Percentiles rank a stretch among this genome's conserved stretches.
These are phyloP conservation scores for Arabis hirsuta DNA, from an alignment of 345 rosid species.

Conservation along the genomic window DNA sequence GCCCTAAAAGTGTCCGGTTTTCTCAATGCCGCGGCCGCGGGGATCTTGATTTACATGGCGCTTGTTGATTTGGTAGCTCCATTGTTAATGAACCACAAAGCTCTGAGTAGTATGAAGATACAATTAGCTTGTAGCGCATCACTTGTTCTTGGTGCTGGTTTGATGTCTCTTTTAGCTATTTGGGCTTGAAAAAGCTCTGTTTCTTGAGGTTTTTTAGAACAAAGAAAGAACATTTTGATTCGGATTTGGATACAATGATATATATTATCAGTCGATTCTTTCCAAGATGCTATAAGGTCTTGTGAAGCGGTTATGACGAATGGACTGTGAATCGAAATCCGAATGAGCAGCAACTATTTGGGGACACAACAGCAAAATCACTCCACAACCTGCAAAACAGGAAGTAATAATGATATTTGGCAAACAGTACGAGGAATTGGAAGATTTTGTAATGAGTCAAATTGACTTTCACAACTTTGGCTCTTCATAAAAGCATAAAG, in stretches of 20 bases:
- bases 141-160: slow-evolving; percentile 59
- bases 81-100: slow-evolving; percentile 51
- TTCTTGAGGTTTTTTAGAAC: not conserved
- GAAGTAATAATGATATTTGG: slow-evolving; percentile 3
- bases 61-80: slow-evolving; percentile 66
- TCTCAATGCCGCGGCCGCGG: slow-evolving; percentile 61
- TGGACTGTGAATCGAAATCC: not conserved
- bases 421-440: not conserved
- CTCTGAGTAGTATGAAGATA: slow-evolving; percentile 46
- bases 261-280: not conserved
- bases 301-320: not conserved
- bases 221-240: not conserved
- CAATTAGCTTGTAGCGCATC: slow-evolving; percentile 40
- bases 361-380: slow-evolving; percentile 8
- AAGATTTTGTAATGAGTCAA: slow-evolving; percentile 4
- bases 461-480: slow-evolving; percentile 20
- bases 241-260: not conserved
- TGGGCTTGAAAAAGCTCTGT: slow-evolving; percentile 51
- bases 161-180: slow-evolving; percentile 63
- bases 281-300: slow-evolving; percentile 1
- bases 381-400: not conserved
- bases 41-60: slow-evolving; percentile 66
- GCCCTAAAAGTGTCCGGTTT: slow-evolving; percentile 58
- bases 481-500: slow-evolving; percentile 34
- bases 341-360: not conserved